Evolutionary conservation across 768 basidiomycete genomes (phyloP), one percentile per base, ranked within the genome.

Genomic region (Astraeus odoratus): DNA sequence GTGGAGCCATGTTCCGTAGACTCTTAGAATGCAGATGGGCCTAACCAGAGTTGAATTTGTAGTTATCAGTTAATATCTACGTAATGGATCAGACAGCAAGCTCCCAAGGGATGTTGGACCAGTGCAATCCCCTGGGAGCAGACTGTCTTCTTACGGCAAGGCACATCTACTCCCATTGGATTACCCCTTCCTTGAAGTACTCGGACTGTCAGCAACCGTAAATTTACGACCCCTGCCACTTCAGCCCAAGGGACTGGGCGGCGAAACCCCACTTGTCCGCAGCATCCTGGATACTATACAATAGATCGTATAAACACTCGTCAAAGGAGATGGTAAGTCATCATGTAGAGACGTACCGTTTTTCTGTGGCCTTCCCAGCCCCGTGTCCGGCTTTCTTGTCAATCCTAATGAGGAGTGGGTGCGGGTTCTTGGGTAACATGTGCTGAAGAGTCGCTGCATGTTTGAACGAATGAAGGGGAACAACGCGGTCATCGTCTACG

Each of bases 381-480:
- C 87, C 88, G 53, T 89, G 86, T 1, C 86, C 86, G 2, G 83
- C 76, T 58, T 87, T 87, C 64, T 80, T 80, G 57, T 90, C 86
- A 22, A 91, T 78, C 18, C 86, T 76, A 39, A 90, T 67, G 16
- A 92, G 69, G 10, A 91, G 67, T 5, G 88, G 89, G 54, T 87
- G 65, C 0, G 77, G 75, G 59, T 89, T 91, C 37, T 78, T 54
- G 1, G 83, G 72, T 1, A 77, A 63, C 1, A 63, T 66, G 57
- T 90, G 65, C 57, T 92, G 88, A 29, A 90, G 67, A n/a, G 79
- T 78, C 13, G 89, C 89, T 0, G 82, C 80, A 41, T 79, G 72
- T 64, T 92, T 92, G 75, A 86, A 89, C 8, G 86, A 86, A 63
- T 90, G 89, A 58, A 87, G 67, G 1, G 86, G 86, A 4, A 90